Evolutionary conservation across 2,329 filamentous ascomycete species (phyloP).

Genomic region (Bipolaris gigantea): DNA sequence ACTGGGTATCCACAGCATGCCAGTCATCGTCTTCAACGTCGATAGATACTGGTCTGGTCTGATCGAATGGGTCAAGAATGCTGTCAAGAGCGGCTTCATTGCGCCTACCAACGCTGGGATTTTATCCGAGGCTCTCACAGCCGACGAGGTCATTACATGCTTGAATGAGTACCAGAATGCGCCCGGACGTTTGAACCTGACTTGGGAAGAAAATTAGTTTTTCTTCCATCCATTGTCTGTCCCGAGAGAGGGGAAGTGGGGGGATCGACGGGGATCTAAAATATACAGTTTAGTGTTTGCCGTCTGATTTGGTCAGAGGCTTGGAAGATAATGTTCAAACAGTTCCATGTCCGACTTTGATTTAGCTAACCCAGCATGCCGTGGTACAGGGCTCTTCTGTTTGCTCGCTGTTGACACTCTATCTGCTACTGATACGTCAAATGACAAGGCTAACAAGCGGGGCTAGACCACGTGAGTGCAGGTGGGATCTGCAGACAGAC

Average conservation of each 20-base stretch:
- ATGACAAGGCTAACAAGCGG: not conserved
- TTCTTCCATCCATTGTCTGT: not conserved
- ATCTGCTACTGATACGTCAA: not conserved
- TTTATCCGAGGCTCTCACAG: constrained; percentile 71
- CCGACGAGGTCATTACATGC: constrained; percentile 70
- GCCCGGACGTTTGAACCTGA: constrained; percentile 73
- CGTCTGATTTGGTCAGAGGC: not conserved
- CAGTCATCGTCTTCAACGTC: constrained; percentile 79
- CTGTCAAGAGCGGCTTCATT: constrained; percentile 78
- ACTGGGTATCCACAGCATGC: constrained; percentile 80
- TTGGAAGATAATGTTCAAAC: not conserved
- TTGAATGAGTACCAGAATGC: constrained; percentile 76
- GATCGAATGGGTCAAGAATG: constrained; percentile 75
- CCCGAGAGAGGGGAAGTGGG: not conserved
- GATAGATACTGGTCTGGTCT: constrained; percentile 92
- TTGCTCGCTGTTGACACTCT: not conserved
- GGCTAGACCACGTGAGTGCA: not conserved
- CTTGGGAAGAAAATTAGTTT: constrained; percentile 65
- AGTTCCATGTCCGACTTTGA: not conserved
- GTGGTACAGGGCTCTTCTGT: not conserved
- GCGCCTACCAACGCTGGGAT: constrained; percentile 71
- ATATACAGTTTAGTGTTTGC: not conserved
- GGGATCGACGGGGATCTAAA: not conserved
- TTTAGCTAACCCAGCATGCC: not conserved
- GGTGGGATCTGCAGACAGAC: not conserved